Evolutionary conservation across 305 asterid genomes (phyloP).

Genomic region (Ilex paraguariensis): DNA sequence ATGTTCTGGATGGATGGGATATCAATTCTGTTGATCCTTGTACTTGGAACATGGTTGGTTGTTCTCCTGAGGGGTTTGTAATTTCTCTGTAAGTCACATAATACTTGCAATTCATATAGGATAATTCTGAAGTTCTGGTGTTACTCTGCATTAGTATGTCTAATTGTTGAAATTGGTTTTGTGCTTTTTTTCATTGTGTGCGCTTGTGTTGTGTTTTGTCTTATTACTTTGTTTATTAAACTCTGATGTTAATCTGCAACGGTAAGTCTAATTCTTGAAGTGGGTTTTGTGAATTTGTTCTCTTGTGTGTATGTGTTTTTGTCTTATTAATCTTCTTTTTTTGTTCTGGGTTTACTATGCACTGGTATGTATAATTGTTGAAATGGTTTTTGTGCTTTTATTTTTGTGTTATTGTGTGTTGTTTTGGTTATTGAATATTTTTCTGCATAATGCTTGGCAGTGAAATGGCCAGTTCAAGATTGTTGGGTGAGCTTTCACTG

Average conservation of each 20-base stretch:
- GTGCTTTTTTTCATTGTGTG: conserved; percentile 9
- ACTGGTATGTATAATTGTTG: background rate
- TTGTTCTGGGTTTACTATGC: background rate
- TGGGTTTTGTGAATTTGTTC: too few relatives aligned
- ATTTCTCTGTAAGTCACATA: conserved; percentile 62
- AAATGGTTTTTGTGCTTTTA: conserved; percentile 6
- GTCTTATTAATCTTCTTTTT: too few relatives aligned
- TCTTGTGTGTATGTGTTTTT: too few relatives aligned
- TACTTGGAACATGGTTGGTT: conserved; percentile 96
- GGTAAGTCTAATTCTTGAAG: too few relatives aligned
- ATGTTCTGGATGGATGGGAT: conserved; percentile 93
- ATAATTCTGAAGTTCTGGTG: background rate
- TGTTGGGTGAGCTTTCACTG: conserved; percentile 74
- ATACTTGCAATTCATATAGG: background rate
- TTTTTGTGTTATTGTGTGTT: background rate
- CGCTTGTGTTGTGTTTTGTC: too few relatives aligned
- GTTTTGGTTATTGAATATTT: background rate
- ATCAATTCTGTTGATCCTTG: conserved; percentile 97
- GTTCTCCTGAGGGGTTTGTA: conserved; percentile 79
- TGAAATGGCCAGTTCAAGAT: conserved; percentile 81
- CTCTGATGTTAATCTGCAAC: too few relatives aligned
- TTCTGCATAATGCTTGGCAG: conserved; percentile 28
- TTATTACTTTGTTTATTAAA: too few relatives aligned
- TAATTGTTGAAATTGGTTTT: background rate
- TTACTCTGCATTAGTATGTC: background rate